Evolutionary conservation across 306 rosid genomes (phyloP).

Genomic region (Benincasa hispida): DNA sequence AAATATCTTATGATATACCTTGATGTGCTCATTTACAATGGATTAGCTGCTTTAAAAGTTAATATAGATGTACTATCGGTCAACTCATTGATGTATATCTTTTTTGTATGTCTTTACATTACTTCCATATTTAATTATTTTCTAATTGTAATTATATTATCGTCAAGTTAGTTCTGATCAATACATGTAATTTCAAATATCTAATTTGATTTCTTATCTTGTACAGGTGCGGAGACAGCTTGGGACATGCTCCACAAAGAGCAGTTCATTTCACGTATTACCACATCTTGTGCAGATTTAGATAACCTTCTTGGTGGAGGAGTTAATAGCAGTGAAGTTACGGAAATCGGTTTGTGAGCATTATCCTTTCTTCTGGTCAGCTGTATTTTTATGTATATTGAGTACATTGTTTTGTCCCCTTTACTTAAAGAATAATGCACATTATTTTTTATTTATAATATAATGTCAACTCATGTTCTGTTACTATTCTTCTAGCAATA

Average conservation of each 20-base stretch:
- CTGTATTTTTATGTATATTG: neutral
- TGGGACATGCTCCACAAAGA: slow-evolving; percentile 89
- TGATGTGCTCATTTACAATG: neutral
- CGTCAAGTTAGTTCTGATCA: neutral
- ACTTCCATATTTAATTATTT: neutral
- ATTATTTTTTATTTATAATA: neutral
- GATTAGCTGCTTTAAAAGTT: neutral
- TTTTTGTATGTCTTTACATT: neutral
- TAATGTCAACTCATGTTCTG: neutral
- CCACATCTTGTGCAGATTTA: slow-evolving; percentile 68
- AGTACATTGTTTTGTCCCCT: neutral
- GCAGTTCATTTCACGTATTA: slow-evolving; percentile 35
- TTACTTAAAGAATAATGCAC: neutral
- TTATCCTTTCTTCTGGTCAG: neutral
- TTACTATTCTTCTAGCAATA: neutral
- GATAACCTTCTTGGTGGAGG: slow-evolving; percentile 89
- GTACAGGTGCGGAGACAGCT: slow-evolving; percentile 72
- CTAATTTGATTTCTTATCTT: neutral
- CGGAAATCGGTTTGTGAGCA: slow-evolving; percentile 66
- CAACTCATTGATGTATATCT: neutral
- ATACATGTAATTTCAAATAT: neutral
- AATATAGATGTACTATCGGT: no score
- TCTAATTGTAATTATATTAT: neutral
- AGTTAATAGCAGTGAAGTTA: slow-evolving; percentile 72
- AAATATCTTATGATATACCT: neutral